Conservation (phyloP, 805 yeast genomes). For the Schwanniomyces sp. region DNA sequence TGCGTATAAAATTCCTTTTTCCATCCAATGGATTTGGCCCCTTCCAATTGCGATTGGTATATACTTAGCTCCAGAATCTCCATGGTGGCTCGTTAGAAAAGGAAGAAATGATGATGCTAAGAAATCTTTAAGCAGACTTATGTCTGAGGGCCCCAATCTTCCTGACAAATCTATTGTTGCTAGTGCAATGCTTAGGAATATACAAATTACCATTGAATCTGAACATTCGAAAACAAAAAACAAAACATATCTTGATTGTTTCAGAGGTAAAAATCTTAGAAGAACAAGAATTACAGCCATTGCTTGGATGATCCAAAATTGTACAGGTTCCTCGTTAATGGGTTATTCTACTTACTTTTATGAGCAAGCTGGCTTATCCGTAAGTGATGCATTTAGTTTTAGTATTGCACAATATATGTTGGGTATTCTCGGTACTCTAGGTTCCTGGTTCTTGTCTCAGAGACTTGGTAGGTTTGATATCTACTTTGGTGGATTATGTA, state of each 20-base stretch:
- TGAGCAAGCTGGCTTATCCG: constrained; percentile 32
- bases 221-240: constrained; percentile 7
- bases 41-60: constrained; percentile 34
- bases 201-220: not conserved
- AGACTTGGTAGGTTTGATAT: constrained; percentile 40
- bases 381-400: constrained; percentile 24
- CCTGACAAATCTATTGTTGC: not conserved
- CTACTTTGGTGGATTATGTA: constrained; percentile 35
- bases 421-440: constrained; percentile 28
- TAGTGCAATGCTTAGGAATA: not conserved
- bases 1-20: constrained; percentile 41
- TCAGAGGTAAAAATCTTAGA: constrained; percentile 42
- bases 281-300: constrained; percentile 44
- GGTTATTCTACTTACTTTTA: constrained; percentile 38
- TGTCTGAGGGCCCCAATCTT: not conserved
- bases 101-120: constrained; percentile 34
- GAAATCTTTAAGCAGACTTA: constrained; percentile 21
- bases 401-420: constrained; percentile 31
- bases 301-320: not conserved
- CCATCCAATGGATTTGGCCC: constrained; percentile 41
- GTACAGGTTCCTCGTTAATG: constrained; percentile 37
- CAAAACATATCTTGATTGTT: constrained; percentile 40
- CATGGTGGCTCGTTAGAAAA: constrained; percentile 44
- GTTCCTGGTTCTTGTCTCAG: constrained; percentile 29
- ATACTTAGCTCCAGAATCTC: constrained; percentile 45